Percentiles rank a stretch among this genome's conserved stretches.
Evolutionary conservation across 768 basidiomycete genomes (phyloP).

Genomic region (Leccinum incarnatum): DNA sequence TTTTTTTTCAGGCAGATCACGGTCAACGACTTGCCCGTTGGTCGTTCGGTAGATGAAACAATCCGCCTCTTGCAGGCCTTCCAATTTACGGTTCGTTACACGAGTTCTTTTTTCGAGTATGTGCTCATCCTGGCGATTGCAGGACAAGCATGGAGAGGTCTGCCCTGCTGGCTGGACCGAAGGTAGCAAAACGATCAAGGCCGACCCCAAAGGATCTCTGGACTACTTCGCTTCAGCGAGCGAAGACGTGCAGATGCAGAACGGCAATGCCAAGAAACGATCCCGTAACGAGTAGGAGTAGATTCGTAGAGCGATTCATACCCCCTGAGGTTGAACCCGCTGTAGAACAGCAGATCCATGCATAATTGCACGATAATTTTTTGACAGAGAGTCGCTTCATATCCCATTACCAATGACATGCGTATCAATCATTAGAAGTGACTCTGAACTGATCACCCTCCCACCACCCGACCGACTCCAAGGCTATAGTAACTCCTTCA

Average conservation of each 20-base stretch:
- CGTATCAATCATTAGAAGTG: not conserved
- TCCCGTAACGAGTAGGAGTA: constrained; percentile 46
- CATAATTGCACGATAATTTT: not conserved
- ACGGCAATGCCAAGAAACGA: constrained; percentile 54
- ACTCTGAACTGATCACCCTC: not conserved
- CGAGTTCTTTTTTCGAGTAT: not conserved
- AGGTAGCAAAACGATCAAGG: constrained; percentile 78
- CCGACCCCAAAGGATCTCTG: constrained; percentile 66
- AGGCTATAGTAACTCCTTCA: not conserved
- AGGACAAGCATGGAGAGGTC: constrained; percentile 88
- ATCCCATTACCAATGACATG: no score
- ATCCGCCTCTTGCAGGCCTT: constrained; percentile 89
- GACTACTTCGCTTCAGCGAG: constrained; percentile 61
- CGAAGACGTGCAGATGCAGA: constrained; percentile 32
- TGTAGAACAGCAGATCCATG: not conserved
- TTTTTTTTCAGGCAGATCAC: constrained; percentile 63
- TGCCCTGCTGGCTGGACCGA: constrained; percentile 92
- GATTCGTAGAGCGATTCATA: not conserved
- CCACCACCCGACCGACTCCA: not conserved
- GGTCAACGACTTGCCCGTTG: constrained; percentile 90
- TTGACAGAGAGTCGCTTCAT: not conserved
- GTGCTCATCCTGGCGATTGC: not conserved
- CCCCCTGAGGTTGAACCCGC: not conserved
- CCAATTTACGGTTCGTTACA: constrained; percentile 71
- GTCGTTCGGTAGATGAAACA: constrained; percentile 94